Percentiles rank a stretch among this genome's conserved stretches.
Conservation (phyloP, 495 filamentous ascomycete species). For the Elasticomyces elasticus region DNA sequence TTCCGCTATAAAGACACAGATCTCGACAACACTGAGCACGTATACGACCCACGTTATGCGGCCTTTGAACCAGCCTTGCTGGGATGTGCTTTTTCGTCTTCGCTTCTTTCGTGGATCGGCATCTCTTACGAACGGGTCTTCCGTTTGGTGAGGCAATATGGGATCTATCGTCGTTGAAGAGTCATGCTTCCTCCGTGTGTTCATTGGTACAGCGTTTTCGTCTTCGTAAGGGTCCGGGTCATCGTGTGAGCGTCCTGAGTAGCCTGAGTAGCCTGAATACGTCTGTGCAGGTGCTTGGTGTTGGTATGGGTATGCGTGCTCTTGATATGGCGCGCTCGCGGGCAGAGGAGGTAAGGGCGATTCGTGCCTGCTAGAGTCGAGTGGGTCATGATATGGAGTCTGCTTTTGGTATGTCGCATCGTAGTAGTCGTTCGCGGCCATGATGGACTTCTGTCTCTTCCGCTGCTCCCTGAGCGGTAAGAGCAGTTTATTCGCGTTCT, state of each 20-base stretch:
- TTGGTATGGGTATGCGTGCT: constrained; percentile 49
- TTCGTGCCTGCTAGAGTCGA: constrained; percentile 31
- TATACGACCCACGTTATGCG: constrained; percentile 77
- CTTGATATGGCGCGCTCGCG: constrained; percentile 51
- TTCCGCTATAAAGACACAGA: constrained; percentile 84
- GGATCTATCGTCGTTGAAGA: constrained; percentile 10
- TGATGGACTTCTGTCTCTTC: not conserved
- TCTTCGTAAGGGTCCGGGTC: constrained; percentile 45
- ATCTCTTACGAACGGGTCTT: constrained; percentile 28
- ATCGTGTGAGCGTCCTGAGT: constrained; percentile 33
- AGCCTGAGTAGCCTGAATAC: constrained; percentile 47
- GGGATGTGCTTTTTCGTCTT: constrained; percentile 35
- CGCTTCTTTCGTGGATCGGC: constrained; percentile 38
- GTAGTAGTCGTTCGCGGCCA: constrained; percentile 15
- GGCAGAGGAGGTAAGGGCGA: constrained; percentile 25
- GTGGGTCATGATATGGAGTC: constrained; percentile 20
- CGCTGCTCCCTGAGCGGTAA: not conserved
- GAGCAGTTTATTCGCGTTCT: too few species aligned
- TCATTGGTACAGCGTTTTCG: constrained; percentile 56
- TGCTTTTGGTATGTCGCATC: not conserved
- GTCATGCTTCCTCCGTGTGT: constrained; percentile 29
- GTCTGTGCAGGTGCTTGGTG: constrained; percentile 38
- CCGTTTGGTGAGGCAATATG: constrained; percentile 21
- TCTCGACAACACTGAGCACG: constrained; percentile 63
- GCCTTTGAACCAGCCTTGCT: constrained; percentile 45